A percentile compares a stretch with the other conserved stretches of the same genome.
phyloP scores from a whole-genome alignment of 192 early-diverging fungal genomes.

The Coemansia biformis region DNA sequence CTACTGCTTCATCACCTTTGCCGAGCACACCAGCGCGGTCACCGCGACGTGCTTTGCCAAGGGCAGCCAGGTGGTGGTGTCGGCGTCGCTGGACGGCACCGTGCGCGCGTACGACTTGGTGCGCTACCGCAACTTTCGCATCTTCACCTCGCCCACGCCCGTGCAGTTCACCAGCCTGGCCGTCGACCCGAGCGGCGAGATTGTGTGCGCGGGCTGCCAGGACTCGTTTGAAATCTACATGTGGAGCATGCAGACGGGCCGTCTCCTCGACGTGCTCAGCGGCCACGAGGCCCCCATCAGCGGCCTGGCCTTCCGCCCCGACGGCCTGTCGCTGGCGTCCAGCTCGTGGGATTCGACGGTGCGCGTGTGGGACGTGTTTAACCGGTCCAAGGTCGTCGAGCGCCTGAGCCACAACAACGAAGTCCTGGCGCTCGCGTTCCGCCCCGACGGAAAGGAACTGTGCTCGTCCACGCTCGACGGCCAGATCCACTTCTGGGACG shows the following conservation, averaged over 20 bases:
- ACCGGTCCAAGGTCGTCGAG: conserved; percentile 72
- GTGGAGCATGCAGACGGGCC: conserved; percentile 99
- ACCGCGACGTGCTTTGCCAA: conserved; percentile 84
- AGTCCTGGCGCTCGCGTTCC: conserved; percentile 80
- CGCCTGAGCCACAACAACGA: conserved; percentile 73
- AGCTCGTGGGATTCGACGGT: conserved; percentile 91
- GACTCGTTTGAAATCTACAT: conserved; percentile 97
- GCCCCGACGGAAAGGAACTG: conserved; percentile 87
- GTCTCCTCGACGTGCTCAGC: conserved; percentile 85
- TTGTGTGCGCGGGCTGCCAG: conserved; percentile 89
- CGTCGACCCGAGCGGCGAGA: conserved; percentile 93
- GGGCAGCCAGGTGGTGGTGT: conserved; percentile 85
- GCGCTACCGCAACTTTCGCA: conserved; percentile 97
- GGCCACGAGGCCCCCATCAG: conserved; percentile 93
- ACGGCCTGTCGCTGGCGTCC: conserved; percentile 73
- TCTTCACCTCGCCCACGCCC: conserved; percentile 91
- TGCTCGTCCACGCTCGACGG: conserved; percentile 87
- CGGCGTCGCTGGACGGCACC: conserved; percentile 93
- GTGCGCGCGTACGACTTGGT: conserved; percentile 97
- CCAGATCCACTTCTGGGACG: conserved; percentile 90
- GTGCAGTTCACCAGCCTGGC: conserved; percentile 91
- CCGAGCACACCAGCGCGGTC: conserved; percentile 81
- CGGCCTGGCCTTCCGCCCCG: conserved; percentile 76
- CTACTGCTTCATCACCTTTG: conserved; percentile 97
- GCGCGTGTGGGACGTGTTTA: conserved; percentile 92